Percentiles rank a stretch among this genome's conserved stretches.
phyloP scores from a whole-genome alignment of 2,329 filamentous ascomycete genomes.

The Fusarium sarcochroum region DNA sequence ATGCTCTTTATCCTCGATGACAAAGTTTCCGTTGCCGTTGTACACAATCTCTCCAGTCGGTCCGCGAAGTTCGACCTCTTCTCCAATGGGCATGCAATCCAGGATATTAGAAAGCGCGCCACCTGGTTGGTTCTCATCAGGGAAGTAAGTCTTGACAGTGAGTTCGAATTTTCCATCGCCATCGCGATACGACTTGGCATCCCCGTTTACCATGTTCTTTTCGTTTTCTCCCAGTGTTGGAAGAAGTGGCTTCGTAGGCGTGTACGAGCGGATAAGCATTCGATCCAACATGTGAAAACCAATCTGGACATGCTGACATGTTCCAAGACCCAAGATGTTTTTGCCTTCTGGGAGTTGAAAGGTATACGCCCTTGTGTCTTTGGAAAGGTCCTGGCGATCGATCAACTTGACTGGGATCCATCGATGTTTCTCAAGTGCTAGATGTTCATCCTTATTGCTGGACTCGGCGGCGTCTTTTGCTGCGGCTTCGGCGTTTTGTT shows the following conservation, averaged over 20 bases:
- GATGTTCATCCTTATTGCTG: slow-evolving; percentile 37
- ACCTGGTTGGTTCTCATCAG: slow-evolving; percentile 61
- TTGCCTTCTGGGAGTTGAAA: slow-evolving; percentile 59
- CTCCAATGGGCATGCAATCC: slow-evolving; percentile 62
- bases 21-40: slow-evolving; percentile 61
- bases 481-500: slow-evolving; percentile 57
- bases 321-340: slow-evolving; percentile 62
- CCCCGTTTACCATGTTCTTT: not conserved
- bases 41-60: slow-evolving; percentile 67
- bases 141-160: slow-evolving; percentile 67
- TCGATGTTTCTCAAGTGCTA: slow-evolving; percentile 59
- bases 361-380: slow-evolving; percentile 59
- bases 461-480: slow-evolving; percentile 56
- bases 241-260: slow-evolving; percentile 62
- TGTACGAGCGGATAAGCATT: slow-evolving; percentile 66
- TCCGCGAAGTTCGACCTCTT: slow-evolving; percentile 66
- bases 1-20: slow-evolving; percentile 57
- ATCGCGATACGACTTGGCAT: slow-evolving; percentile 37
- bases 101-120: slow-evolving; percentile 68
- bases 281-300: slow-evolving; percentile 67
- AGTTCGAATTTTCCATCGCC: slow-evolving; percentile 63
- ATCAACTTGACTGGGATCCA: slow-evolving; percentile 62
- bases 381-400: slow-evolving; percentile 55
- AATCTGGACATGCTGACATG: slow-evolving; percentile 66
- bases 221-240: slow-evolving; percentile 17